These are phyloP conservation scores for Echinochloa phyllopogon DNA, from an alignment of 176 grass and related monocot genomes.

Conservation along the genomic window DNA sequence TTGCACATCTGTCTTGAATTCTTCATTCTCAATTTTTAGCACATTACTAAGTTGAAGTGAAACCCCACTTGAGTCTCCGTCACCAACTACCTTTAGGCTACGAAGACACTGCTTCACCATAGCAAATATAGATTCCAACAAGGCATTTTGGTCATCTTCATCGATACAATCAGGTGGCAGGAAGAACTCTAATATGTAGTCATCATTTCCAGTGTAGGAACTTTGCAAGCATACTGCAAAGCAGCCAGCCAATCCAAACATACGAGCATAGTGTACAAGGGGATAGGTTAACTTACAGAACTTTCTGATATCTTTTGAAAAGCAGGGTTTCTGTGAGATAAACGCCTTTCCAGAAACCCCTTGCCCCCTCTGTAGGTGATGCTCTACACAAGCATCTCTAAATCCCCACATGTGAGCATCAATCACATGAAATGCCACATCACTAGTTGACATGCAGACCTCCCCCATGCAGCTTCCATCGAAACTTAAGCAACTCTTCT, in stretches of 20 bases:
- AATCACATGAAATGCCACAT: constrained; percentile 84
- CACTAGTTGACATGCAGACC: constrained; percentile 96
- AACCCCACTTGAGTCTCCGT: constrained; percentile 44
- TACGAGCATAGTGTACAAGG: constrained; percentile 89
- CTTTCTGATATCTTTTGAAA: constrained; percentile 70
- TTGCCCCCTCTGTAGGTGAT: constrained; percentile 94
- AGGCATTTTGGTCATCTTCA: constrained; percentile 56
- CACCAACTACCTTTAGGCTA: constrained; percentile 71
- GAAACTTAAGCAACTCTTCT: constrained; percentile 89
- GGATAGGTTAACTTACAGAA: constrained; percentile 87
- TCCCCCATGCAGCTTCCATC: constrained; percentile 85
- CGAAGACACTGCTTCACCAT: constrained; percentile 61
- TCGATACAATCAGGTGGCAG: constrained; percentile 70
- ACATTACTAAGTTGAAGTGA: constrained; percentile 57
- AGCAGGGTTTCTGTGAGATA: constrained; percentile 63
- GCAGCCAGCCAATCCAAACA: constrained; percentile 77
- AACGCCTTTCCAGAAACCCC: constrained; percentile 85
- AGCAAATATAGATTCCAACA: constrained; percentile 73
- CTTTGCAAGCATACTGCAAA: constrained; percentile 90
- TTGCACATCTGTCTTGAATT: constrained; percentile 41
- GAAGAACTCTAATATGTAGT: constrained; percentile 97
- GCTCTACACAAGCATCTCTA: constrained; percentile 93
- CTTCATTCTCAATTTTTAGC: constrained; percentile 55
- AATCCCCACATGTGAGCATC: constrained; percentile 90
- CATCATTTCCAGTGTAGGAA: constrained; percentile 78